Evolutionary conservation across 768 basidiomycete genomes (phyloP), one percentile per base, ranked within the genome.

Genomic region (Russula sp.): DNA sequence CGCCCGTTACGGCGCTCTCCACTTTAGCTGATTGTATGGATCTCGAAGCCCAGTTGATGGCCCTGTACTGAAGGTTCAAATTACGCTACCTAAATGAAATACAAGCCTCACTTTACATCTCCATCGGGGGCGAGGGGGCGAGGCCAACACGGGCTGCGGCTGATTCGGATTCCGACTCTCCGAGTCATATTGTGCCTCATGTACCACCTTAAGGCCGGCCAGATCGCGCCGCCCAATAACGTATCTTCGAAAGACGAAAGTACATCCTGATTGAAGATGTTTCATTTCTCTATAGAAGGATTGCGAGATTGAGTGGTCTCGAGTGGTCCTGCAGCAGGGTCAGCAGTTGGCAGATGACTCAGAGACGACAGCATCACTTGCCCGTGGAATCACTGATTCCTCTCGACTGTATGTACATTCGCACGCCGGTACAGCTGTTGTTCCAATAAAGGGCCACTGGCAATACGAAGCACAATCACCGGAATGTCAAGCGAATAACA

Each of bases 1-100:
- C n/a, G n/a, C n/a, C n/a, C n/a, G n/a, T n/a, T n/a, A 38, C 22
- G 52, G 53, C 61, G 54, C 42, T 52, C n/a, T 48, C n/a, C 34
- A 42, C n/a, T 24, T 22, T 49, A 36, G 18, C 46, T 56, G 44
- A 48, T n/a, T 62, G 61, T 46, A 62, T 30, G 49, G 54, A 56
- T 62, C 26, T 28, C 36, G 55, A 57, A 62, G 61, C 54, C 10
- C 30, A 24, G 11, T 34, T 16, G 32, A 50, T 16, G 7, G 16
- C 1, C 49, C 8, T 50, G 24, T 50, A 8, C 26, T n/a, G 6
- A 13, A 22, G 32, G 32, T 53, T 18, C 30, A 16, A 46, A 34
- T 40, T 26, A 16, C 16, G 0, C 6, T 50, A 9, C 58, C 58
- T 50, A 44, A 46, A 58, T 46, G 26, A 24, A 30, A 42, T 28